phyloP scores from a whole-genome alignment of 768 basidiomycete species.

The Trichaptum fuscoviolaceum region DNA sequence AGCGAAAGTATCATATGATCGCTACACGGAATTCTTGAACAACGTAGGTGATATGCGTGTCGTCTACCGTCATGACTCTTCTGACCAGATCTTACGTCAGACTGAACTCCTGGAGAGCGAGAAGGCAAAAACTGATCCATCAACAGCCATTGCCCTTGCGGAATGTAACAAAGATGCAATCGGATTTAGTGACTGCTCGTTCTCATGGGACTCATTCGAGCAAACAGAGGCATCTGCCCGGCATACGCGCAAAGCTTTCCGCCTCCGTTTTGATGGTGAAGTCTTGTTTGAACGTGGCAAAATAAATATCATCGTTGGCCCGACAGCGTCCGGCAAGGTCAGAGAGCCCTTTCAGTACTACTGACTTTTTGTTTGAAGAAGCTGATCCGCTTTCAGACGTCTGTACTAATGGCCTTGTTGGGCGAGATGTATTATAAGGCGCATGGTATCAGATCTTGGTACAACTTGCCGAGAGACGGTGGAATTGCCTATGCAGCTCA shows the following conservation, averaged over 20 bases:
- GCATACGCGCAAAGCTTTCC: conserved; percentile 19
- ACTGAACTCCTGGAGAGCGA: conserved; percentile 26
- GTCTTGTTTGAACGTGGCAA: conserved; percentile 21
- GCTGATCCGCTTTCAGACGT: conserved; percentile 13
- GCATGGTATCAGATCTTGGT: conserved; percentile 29
- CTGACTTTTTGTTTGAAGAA: background rate
- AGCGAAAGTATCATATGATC: conserved; percentile 34
- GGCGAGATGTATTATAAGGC: conserved; percentile 29
- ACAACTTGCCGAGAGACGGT: conserved; percentile 36
- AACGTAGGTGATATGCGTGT: conserved; percentile 15
- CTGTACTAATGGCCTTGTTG: conserved; percentile 26
- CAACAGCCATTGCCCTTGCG: conserved; percentile 8
- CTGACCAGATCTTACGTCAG: conserved; percentile 8
- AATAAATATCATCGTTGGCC: conserved; percentile 26
- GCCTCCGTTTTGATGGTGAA: conserved; percentile 23
- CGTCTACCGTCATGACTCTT: background rate
- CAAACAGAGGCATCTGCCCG: conserved; percentile 8
- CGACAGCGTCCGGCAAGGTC: conserved; percentile 26
- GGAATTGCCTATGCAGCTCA: conserved; percentile 46
- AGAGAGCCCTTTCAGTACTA: background rate
- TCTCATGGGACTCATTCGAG: conserved; percentile 22
- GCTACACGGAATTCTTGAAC: conserved; percentile 36
- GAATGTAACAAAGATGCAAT: conserved; percentile 8
- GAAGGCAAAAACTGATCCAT: conserved; percentile 3
- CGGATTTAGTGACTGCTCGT: conserved; percentile 22